phyloP scores from a whole-genome alignment of 345 rosid genomes.

The Rhodamnia rubescens region DNA sequence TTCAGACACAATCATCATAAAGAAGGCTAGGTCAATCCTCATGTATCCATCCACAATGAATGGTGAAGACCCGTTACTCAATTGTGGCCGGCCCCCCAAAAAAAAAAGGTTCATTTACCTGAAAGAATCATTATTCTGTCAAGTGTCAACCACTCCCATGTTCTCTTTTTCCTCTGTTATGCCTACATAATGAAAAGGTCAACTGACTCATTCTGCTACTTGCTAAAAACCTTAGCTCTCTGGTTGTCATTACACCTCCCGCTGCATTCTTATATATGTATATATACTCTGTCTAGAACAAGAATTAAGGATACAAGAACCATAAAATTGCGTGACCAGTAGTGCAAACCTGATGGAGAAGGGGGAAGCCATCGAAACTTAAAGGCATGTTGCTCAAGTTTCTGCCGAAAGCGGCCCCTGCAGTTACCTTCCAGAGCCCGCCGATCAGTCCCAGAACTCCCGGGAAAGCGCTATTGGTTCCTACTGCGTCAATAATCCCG shows the following conservation, averaged over 20 bases:
- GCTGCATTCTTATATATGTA: not conserved
- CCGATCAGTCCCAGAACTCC: conserved; percentile 12
- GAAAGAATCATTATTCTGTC: not conserved
- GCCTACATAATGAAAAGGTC: conserved; percentile 2
- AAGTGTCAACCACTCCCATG: not conserved
- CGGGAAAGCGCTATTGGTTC: not conserved
- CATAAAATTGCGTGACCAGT: not conserved
- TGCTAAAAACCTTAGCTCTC: not conserved
- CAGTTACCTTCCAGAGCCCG: conserved; percentile 13
- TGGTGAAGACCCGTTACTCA: not conserved
- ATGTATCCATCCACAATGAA: not conserved
- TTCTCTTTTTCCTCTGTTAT: not conserved
- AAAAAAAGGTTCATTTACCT: not conserved
- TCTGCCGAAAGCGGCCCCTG: conserved; percentile 4
- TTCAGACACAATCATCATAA: not conserved
- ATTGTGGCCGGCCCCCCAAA: conserved; percentile 1
- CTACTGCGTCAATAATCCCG: conserved; percentile 13
- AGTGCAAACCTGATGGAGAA: not conserved
- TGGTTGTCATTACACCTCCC: not conserved
- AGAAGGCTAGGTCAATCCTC: not conserved
- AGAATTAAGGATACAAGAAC: not conserved
- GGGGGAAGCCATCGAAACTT: conserved; percentile 1
- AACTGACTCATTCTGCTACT: not conserved
- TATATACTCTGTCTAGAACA: not conserved
- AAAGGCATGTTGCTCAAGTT: not conserved